Evolutionary conservation across 2,329 filamentous ascomycete species (phyloP), one percentile per base, ranked within the genome.

Genomic region (Penicillium sp.): DNA sequence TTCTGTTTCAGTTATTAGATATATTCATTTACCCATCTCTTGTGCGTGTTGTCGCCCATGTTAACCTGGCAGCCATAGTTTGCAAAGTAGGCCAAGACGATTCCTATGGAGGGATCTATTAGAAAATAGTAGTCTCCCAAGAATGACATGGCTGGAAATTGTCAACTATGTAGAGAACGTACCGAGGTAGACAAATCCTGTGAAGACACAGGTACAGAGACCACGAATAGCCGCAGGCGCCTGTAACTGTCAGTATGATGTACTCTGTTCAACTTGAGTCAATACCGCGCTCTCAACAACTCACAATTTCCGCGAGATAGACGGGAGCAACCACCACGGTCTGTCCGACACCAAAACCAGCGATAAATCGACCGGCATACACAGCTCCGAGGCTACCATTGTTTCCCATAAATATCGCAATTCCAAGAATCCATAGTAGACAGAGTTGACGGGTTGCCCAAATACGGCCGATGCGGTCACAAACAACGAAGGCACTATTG

Each of bases 61-160:
- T 81, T 74, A 23, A 81, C 65, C 24, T 75, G 72, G n/a, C 73
- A 75, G 12, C 83, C 83, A 63, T 84, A 86, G 66, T 84, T 87
- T 51, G 85, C 81, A 61, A 89, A 91, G 71, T 90, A 92, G 7
- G 85, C 86, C 13, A 91, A 75, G 60, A 91, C 86, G 53, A 90
- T 88, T 23, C 87, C 88, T 46, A 2, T 1, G 13, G 3, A 15
- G 3, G 0, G 28, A 7, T 9, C 3, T 5, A 10, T 29, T 25
- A 7, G 27, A 38, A 25, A 44, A n/a, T n/a, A 5, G 35, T 12
- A 33, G 4, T 12, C 3, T 13, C 4, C 13, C 8, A 12, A 12
- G 4, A 20, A 4, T 37, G n/a, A 7, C 20, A 23, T 6, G 13
- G 38, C 13, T 18, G 12, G 2, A n/a, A 31, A n/a, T 10, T 35